These are phyloP conservation scores for Ganoderma multipileum DNA, from an alignment of 1,284 basidiomycete genomes.

Conservation along the genomic window DNA sequence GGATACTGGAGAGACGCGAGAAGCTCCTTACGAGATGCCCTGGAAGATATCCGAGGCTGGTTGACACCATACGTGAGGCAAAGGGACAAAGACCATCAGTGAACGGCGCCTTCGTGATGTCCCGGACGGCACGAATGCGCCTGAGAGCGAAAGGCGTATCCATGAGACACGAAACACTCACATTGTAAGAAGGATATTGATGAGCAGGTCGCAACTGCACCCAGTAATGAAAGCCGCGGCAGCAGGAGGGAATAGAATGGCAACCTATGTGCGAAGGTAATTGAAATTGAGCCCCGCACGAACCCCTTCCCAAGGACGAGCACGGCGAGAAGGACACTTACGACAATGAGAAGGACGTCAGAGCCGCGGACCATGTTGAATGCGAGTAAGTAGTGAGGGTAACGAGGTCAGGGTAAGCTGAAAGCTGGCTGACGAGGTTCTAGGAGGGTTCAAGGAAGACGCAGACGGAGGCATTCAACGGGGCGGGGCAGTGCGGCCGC, in stretches of 20 bases:
- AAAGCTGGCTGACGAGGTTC: not conserved
- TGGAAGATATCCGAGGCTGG: constrained; percentile 77
- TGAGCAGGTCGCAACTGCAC: constrained; percentile 81
- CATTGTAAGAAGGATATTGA: constrained; percentile 81
- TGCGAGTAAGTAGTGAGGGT: not conserved
- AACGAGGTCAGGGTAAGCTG: not conserved
- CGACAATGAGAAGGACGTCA: constrained; percentile 40
- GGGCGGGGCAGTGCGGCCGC: not conserved
- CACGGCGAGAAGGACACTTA: constrained; percentile 23
- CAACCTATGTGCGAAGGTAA: constrained; percentile 53
- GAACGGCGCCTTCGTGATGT: constrained; percentile 37
- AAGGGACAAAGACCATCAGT: not conserved
- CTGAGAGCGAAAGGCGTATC: not conserved
- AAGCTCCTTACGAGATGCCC: constrained; percentile 59
- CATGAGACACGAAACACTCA: constrained; percentile 41
- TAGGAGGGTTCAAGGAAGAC: not conserved
- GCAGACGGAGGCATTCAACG: not conserved
- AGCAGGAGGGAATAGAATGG: constrained; percentile 78
- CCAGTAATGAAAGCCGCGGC: constrained; percentile 79
- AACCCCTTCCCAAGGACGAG: not conserved
- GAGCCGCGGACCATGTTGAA: constrained; percentile 30
- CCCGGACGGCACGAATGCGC: constrained; percentile 66
- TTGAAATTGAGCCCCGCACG: not conserved
- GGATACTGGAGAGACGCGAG: not conserved
- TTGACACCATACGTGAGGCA: not conserved